These are phyloP conservation scores for Xerocomus spinulosus DNA, from an alignment of 768 basidiomycete species.

Conservation along the genomic window DNA sequence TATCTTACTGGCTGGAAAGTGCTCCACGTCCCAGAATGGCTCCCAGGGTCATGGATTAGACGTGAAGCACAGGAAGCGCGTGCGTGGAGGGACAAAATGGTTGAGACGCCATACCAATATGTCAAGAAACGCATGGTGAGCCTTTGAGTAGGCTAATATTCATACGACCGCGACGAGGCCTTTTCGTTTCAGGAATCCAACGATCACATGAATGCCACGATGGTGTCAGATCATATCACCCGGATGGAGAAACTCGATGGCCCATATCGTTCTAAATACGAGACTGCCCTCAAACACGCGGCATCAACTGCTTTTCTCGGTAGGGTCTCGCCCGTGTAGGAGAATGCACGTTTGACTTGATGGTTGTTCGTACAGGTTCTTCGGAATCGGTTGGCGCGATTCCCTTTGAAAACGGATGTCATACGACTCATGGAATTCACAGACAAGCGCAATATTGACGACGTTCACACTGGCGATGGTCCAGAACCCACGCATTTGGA, in stretches of 20 bases:
- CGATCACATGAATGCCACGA: no score
- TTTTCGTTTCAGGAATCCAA: background rate
- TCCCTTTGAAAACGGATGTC: background rate
- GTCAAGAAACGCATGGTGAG: background rate
- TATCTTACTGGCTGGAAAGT: background rate
- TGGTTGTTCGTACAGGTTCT: background rate
- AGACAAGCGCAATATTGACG: background rate
- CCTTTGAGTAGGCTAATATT: no score
- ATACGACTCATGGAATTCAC: background rate
- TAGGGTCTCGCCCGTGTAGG: background rate
- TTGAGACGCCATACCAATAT: background rate
- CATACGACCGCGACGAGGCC: no score
- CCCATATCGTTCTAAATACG: background rate
- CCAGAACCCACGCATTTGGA: constrained; percentile 9
- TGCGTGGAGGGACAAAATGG: background rate
- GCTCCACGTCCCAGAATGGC: background rate
- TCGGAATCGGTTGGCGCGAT: background rate
- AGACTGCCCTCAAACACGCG: no score
- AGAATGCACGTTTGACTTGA: no score
- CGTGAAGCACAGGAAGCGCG: background rate
- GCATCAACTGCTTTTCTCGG: background rate
- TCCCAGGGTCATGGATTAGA: background rate
- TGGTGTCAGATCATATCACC: no score
- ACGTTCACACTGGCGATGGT: constrained; percentile 10
- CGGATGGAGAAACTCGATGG: no score